A percentile compares a stretch with the other conserved stretches of the same genome.
phyloP scores from a whole-genome alignment of 2,329 filamentous ascomycete genomes.

The Gliomastix tumulicola region DNA sequence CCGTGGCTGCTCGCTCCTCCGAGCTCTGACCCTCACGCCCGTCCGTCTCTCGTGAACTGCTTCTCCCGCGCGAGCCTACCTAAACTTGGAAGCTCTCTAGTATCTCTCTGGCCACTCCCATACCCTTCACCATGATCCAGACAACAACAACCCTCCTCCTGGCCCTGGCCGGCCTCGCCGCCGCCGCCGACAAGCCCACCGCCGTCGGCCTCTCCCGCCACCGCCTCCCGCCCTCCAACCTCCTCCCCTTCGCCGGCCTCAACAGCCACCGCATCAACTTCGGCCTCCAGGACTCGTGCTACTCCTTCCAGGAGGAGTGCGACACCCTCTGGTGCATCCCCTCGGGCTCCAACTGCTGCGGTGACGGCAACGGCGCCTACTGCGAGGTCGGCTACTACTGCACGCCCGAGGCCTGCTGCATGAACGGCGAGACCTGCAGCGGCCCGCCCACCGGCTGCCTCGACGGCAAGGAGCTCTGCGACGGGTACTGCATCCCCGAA shows the following conservation, averaged over 20 bases:
- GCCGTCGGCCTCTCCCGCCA: too few species aligned
- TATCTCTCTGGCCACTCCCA: too few species aligned
- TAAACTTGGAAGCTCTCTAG: too few species aligned
- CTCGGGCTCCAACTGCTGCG: constrained; percentile 17
- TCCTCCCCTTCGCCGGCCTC: constrained; percentile 10
- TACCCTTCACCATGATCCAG: too few species aligned
- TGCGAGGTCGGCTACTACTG: constrained; percentile 21
- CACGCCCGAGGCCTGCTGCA: constrained; percentile 19
- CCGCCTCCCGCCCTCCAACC: too few species aligned
- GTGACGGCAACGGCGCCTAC: constrained; percentile 15
- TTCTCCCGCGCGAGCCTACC: too few species aligned
- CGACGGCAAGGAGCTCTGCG: constrained; percentile 8
- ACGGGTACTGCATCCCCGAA: constrained; percentile 20
- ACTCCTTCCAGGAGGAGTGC: constrained; percentile 13
- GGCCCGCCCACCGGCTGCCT: constrained; percentile 11
- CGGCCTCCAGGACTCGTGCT: constrained; percentile 11
- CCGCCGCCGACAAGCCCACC: too few species aligned
- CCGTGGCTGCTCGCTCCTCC: too few species aligned
- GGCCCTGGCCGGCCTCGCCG: too few species aligned
- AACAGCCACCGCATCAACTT: constrained; percentile 11
- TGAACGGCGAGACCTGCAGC: constrained; percentile 18
- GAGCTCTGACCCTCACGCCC: too few species aligned
- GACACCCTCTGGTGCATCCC: constrained; percentile 22
- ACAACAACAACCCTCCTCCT: too few species aligned
- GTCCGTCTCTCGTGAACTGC: too few species aligned